Conservation (phyloP, 805 yeast genomes). For the Hanseniaspora meyeri region DNA sequence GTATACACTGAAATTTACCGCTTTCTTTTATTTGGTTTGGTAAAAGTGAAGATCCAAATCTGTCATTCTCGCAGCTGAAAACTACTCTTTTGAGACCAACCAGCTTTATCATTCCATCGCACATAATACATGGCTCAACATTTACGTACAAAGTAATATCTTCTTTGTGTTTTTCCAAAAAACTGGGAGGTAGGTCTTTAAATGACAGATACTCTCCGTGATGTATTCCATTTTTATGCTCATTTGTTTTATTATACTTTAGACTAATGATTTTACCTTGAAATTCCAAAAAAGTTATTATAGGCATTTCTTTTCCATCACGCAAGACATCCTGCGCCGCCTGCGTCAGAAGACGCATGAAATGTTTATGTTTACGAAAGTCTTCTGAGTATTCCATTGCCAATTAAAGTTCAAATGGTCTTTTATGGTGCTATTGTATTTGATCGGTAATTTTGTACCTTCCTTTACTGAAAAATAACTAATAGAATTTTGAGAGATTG, state of each 20-base stretch:
- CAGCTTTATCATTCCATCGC: slow-evolving; percentile 84
- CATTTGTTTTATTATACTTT: slow-evolving; percentile 8
- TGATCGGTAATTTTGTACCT: too few species aligned
- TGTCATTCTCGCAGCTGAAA: slow-evolving; percentile 87
- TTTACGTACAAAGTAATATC: slow-evolving; percentile 74
- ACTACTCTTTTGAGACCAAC: slow-evolving; percentile 58
- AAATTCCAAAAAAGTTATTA: background rate
- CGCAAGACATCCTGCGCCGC: slow-evolving; percentile 2
- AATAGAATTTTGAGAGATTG: background rate
- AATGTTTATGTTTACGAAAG: background rate
- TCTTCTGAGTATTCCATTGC: background rate
- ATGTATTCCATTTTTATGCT: slow-evolving; percentile 11
- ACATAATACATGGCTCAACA: slow-evolving; percentile 97
- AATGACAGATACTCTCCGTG: slow-evolving; percentile 9
- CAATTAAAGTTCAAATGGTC: background rate
- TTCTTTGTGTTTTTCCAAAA: slow-evolving; percentile 13
- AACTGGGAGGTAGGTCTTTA: background rate
- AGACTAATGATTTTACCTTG: background rate
- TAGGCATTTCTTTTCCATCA: slow-evolving; percentile 11
- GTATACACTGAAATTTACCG: slow-evolving; percentile 33
- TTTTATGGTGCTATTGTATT: too few species aligned
- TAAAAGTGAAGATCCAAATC: slow-evolving; percentile 66
- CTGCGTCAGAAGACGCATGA: background rate
- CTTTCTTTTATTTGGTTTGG: slow-evolving; percentile 16
- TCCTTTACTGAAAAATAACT: too few species aligned